Percentiles rank a stretch among this genome's conserved stretches.
These are phyloP conservation scores for Tuber umbilicatum DNA, from an alignment of 495 filamentous ascomycete species.

Conservation along the genomic window DNA sequence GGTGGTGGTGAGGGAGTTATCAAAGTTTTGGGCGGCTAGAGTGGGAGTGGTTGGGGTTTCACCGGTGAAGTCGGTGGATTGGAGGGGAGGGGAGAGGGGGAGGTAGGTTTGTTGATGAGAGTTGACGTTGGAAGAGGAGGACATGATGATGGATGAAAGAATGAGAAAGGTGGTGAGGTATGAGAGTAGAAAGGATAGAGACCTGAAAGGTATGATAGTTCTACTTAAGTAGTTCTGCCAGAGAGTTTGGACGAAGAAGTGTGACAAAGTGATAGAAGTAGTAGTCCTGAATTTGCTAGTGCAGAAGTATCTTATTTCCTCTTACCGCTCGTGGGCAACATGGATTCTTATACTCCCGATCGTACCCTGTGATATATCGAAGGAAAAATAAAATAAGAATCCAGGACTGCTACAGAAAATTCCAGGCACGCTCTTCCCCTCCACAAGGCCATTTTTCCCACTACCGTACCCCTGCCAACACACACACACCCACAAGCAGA, in stretches of 20 bases:
- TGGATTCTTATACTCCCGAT: background rate
- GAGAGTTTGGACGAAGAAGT: background rate
- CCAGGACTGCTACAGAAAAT: background rate
- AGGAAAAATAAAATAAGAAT: background rate
- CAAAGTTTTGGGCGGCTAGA: background rate
- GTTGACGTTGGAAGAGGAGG: background rate
- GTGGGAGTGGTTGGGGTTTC: background rate
- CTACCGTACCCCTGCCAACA: background rate
- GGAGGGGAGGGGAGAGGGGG: background rate
- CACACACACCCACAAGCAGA: background rate
- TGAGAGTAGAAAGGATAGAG: background rate
- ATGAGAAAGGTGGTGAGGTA: background rate
- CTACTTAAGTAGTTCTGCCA: background rate
- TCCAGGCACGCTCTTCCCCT: background rate
- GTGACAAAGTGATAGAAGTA: background rate
- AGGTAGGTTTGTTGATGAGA: background rate
- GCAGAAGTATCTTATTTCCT: background rate
- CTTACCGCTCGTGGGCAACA: background rate
- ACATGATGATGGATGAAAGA: background rate
- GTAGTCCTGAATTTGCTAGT: background rate
- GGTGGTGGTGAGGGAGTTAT: background rate
- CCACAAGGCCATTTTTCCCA: no score
- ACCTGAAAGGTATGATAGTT: background rate
- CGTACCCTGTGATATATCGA: background rate
- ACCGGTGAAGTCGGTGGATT: background rate